phyloP scores from a whole-genome alignment of 495 filamentous ascomycete species.

The Antarctomyces pellizariae region DNA sequence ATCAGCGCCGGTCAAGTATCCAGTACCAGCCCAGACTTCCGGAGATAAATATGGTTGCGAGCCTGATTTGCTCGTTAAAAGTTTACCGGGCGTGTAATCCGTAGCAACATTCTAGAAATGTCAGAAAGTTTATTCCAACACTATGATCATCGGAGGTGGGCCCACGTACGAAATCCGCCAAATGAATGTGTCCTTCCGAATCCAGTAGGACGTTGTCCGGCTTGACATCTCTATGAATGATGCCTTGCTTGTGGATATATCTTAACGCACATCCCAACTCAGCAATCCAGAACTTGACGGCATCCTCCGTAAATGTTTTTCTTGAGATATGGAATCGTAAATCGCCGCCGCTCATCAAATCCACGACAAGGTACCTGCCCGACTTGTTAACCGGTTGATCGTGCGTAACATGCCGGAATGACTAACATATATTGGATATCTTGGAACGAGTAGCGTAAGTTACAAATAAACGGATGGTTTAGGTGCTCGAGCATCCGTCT shows the following conservation, averaged over 20 bases:
- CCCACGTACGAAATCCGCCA: constrained; percentile 83
- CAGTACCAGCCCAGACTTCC: constrained; percentile 75
- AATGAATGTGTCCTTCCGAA: constrained; percentile 83
- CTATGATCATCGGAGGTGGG: too few relatives aligned
- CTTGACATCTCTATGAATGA: constrained; percentile 92
- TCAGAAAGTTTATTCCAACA: constrained; percentile 7
- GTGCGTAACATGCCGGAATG: not conserved
- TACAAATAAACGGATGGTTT: constrained; percentile 95
- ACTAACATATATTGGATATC: constrained; percentile 89
- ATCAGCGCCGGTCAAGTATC: constrained; percentile 73
- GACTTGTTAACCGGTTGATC: not conserved
- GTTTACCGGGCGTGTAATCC: constrained; percentile 62
- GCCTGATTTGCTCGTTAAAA: constrained; percentile 83
- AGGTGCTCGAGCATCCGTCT: constrained; percentile 92
- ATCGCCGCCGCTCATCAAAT: constrained; percentile 96
- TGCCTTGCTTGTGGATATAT: constrained; percentile 79
- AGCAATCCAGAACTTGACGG: constrained; percentile 88
- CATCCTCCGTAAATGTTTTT: constrained; percentile 94
- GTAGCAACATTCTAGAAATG: constrained; percentile 76
- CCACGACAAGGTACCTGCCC: constrained; percentile 81
- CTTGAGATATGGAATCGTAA: constrained; percentile 93
- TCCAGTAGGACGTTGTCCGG: constrained; percentile 92
- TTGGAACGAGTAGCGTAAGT: constrained; percentile 95
- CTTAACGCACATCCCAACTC: constrained; percentile 78
- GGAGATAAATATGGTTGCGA: constrained; percentile 90